Conservation (phyloP, 2,329 filamentous ascomycete genomes). For the Colletotrichum phormii region DNA sequence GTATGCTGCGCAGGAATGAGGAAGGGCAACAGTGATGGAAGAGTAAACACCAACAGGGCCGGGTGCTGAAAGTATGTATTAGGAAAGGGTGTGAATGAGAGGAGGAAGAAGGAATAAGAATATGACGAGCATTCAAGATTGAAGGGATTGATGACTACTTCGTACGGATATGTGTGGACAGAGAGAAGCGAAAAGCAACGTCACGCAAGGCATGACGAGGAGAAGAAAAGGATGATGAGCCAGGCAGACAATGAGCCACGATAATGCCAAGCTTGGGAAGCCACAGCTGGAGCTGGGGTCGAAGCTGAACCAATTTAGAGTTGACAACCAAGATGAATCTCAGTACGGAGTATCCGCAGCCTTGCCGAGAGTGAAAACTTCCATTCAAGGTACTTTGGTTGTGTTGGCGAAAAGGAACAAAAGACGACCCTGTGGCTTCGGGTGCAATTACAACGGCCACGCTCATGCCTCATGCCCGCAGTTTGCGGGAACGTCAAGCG, state of each 20-base stretch:
- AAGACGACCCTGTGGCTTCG: conserved; percentile 20
- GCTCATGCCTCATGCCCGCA: conserved; percentile 11
- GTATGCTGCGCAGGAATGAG: neutral
- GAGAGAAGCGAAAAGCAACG: neutral
- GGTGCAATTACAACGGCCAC: conserved; percentile 11
- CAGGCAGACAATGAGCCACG: neutral
- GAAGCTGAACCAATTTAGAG: neutral
- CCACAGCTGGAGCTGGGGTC: conserved; percentile 3
- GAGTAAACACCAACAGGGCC: neutral
- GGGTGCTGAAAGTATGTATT: neutral
- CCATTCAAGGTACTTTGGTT: neutral
- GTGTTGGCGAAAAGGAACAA: neutral
- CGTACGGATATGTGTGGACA: neutral
- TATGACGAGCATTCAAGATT: neutral
- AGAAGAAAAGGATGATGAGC: neutral
- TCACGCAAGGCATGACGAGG: neutral
- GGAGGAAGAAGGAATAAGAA: neutral
- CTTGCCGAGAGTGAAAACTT: neutral
- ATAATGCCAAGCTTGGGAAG: neutral
- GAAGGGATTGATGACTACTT: neutral
- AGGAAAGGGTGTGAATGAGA: neutral
- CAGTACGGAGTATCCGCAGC: neutral
- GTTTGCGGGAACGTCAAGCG: neutral
- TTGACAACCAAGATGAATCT: neutral
- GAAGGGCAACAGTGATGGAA: neutral